phyloP scores from a whole-genome alignment of 495 filamentous ascomycete species.

The Entonaema liquescens region DNA sequence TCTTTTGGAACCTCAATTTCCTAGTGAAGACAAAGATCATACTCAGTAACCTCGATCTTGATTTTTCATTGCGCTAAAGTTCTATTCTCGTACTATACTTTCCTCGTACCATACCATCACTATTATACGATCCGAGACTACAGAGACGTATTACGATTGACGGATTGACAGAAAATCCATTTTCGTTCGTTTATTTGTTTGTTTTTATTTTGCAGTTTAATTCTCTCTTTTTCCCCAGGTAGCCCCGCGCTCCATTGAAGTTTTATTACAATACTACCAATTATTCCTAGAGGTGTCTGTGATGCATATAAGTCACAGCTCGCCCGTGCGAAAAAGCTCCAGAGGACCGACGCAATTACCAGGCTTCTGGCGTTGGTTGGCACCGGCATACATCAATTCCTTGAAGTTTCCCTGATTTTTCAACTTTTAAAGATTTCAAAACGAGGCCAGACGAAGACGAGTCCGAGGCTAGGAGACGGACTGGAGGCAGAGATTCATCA shows the following conservation, averaged over 20 bases:
- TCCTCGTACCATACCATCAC: slow-evolving; percentile 38
- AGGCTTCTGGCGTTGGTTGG: slow-evolving; percentile 9
- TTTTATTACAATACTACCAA: background rate
- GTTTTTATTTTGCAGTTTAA: background rate
- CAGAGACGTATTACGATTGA: slow-evolving; percentile 23
- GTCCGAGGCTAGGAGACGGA: background rate
- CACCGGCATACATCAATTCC: background rate
- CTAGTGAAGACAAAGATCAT: background rate
- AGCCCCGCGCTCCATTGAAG: background rate
- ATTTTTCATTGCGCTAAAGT: slow-evolving; percentile 22
- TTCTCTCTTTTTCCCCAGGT: background rate
- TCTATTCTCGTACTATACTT: slow-evolving; percentile 51
- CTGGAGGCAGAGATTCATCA: slow-evolving; percentile 20
- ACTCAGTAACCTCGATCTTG: background rate
- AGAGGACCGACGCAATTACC: slow-evolving; percentile 8
- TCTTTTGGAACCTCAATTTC: background rate
- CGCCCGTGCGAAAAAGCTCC: background rate
- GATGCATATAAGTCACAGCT: background rate
- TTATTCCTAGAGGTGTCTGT: slow-evolving; percentile 1
- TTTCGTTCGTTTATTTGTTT: background rate
- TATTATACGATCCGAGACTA: slow-evolving; percentile 23
- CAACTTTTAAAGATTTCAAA: slow-evolving; percentile 34
- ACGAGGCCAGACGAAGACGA: slow-evolving; percentile 35
- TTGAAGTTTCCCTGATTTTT: slow-evolving; percentile 21
- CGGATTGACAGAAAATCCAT: background rate